Evolutionary conservation across 208 protist species (phyloP).

Genomic region (Acanthamoeba healyi): DNA sequence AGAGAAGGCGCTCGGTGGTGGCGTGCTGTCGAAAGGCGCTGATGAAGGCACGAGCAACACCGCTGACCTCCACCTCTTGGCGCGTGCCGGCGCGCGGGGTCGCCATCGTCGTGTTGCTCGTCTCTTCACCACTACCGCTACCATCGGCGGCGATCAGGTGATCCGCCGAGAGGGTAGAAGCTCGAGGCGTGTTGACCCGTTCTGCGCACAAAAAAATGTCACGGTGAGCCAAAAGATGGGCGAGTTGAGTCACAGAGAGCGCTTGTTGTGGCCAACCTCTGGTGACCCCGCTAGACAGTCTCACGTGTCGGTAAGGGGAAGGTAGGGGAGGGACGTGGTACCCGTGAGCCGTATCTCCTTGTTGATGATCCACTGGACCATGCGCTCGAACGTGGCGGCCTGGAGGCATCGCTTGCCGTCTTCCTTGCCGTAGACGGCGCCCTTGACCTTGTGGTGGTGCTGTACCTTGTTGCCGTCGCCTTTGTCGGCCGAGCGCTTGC

Average conservation of each 20-base stretch:
- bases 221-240: too few relatives aligned
- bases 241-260: too few relatives aligned
- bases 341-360: neutral
- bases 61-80: neutral
- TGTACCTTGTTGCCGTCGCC: neutral
- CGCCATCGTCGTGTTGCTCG: neutral
- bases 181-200: neutral
- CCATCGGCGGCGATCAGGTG: too few relatives aligned
- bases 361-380: slow-evolving; percentile 54
- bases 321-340: neutral
- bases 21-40: slow-evolving; percentile 3
- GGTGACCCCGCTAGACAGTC: too few relatives aligned
- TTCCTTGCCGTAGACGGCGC: slow-evolving; percentile 12
- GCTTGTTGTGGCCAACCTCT: too few relatives aligned
- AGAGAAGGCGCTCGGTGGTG: neutral
- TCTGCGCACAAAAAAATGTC: too few relatives aligned
- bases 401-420: slow-evolving; percentile 44
- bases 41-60: slow-evolving; percentile 2
- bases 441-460: slow-evolving; percentile 29
- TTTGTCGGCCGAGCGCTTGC: neutral
- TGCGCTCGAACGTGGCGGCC: slow-evolving; percentile 16
- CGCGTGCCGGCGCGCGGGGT: neutral
- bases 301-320: too few relatives aligned
- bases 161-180: too few relatives aligned
- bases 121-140: neutral